phyloP scores from a whole-genome alignment of 768 basidiomycete genomes.

The Gymnopilus dilepis region DNA sequence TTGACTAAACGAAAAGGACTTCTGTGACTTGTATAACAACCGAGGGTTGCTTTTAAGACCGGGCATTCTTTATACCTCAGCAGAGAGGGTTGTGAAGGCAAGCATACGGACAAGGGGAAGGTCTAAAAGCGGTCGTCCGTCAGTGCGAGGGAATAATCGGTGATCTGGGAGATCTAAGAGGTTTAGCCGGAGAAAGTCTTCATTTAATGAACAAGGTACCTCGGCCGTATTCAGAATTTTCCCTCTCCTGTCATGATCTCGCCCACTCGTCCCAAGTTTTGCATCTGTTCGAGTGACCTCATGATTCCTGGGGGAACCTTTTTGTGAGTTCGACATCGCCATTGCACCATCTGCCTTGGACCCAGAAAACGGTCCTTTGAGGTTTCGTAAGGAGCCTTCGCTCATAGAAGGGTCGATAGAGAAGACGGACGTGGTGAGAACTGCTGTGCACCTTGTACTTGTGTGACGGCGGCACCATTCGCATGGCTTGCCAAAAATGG shows the following conservation, averaged over 20 bases:
- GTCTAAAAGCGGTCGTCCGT: conserved; percentile 17
- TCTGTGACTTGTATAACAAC: conserved; percentile 4
- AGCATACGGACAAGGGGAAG: conserved; percentile 18
- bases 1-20: conserved; percentile 9
- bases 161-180: conserved; percentile 11
- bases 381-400: no score
- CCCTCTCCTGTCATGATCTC: background rate
- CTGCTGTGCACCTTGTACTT: conserved; percentile 2
- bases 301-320: no score
- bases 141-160: conserved; percentile 11
- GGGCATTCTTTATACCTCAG: conserved; percentile 19
- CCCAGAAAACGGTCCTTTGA: no score
- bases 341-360: no score
- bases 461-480: background rate
- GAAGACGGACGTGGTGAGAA: conserved; percentile 2
- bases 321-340: no score
- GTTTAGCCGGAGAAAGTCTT: background rate
- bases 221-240: background rate
- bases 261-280: background rate
- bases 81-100: conserved; percentile 16
- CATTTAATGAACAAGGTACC: conserved; percentile 3
- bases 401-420: conserved; percentile 1
- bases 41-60: background rate
- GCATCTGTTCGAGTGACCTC: no score
- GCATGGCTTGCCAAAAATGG: conserved; percentile 11